Conservation (phyloP, 331 rosid species). For the Quercus tomentella region DNA sequence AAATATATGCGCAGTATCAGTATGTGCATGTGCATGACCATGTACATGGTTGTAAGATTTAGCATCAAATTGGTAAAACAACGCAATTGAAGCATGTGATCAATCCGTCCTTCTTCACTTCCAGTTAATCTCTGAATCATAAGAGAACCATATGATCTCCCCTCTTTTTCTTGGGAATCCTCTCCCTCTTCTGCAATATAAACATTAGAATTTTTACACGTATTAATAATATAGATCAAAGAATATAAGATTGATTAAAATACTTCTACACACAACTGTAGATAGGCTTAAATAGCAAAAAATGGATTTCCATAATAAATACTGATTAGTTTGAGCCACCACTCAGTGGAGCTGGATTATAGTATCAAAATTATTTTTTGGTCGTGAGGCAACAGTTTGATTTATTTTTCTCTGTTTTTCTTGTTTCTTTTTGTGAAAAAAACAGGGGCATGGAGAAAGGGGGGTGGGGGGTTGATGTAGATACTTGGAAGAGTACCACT, state of each 20-base stretch:
- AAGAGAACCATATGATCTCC: constrained; percentile 64
- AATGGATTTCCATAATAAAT: neutral
- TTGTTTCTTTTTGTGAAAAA: neutral
- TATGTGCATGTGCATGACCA: too few species aligned
- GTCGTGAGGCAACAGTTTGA: neutral
- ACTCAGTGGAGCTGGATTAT: neutral
- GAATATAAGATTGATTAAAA: neutral
- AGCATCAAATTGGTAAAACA: too few species aligned
- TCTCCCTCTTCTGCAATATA: constrained; percentile 39
- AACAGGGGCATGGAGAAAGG: too few species aligned
- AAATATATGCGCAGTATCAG: too few species aligned
- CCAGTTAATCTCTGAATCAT: constrained; percentile 33
- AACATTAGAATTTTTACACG: neutral
- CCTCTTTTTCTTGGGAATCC: constrained; percentile 51
- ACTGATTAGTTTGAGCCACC: neutral
- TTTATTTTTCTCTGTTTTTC: neutral
- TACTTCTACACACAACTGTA: neutral
- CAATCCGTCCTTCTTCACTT: too few species aligned
- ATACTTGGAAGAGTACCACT: neutral
- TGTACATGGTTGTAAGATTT: too few species aligned
- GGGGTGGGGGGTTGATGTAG: neutral
- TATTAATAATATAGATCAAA: neutral
- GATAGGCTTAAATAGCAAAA: neutral
- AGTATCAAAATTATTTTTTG: neutral
- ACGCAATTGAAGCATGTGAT: too few species aligned